A percentile compares a stretch with the other conserved stretches of the same genome.
Evolutionary conservation across 768 basidiomycete species (phyloP).

Genomic region (Kwoniella botswanensis): DNA sequence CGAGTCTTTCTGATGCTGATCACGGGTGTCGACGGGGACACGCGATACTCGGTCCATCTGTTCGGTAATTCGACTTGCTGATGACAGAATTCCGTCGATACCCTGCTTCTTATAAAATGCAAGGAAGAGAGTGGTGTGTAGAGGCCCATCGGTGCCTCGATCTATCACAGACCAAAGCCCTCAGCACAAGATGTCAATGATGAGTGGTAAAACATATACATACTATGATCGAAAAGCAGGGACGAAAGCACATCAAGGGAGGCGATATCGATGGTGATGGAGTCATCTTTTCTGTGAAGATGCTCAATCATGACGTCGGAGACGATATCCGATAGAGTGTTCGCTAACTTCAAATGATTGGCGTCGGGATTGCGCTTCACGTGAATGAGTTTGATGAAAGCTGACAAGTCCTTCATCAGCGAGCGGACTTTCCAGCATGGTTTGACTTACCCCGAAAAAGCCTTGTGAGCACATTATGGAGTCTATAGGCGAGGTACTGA

Average conservation of each 20-base stretch:
- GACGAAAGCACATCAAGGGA: slow-evolving; percentile 65
- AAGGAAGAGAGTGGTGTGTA: slow-evolving; percentile 82
- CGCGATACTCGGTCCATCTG: background rate
- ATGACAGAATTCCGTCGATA: slow-evolving; percentile 53
- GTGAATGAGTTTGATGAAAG: slow-evolving; percentile 80
- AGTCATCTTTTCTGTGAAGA: slow-evolving; percentile 56
- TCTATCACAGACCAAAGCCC: slow-evolving; percentile 62
- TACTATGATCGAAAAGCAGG: slow-evolving; percentile 68
- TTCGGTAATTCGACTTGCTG: background rate
- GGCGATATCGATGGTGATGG: slow-evolving; percentile 59
- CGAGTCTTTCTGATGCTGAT: slow-evolving; percentile 6
- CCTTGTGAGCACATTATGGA: slow-evolving; percentile 75
- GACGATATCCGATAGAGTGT: slow-evolving; percentile 70
- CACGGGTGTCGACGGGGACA: background rate
- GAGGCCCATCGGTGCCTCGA: slow-evolving; percentile 70
- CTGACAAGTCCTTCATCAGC: slow-evolving; percentile 58
- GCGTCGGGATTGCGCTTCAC: slow-evolving; percentile 78
- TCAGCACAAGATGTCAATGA: no score
- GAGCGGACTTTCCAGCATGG: no score
- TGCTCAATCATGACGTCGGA: slow-evolving; percentile 76
- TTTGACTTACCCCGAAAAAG: slow-evolving; percentile 79
- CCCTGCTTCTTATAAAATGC: slow-evolving; percentile 76
- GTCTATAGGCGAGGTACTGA: slow-evolving; percentile 76
- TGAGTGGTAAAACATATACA: slow-evolving; percentile 31
- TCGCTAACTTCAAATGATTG: slow-evolving; percentile 76